phyloP scores from a whole-genome alignment of 2,329 filamentous ascomycete species.

The Phialemoniopsis sp. region DNA sequence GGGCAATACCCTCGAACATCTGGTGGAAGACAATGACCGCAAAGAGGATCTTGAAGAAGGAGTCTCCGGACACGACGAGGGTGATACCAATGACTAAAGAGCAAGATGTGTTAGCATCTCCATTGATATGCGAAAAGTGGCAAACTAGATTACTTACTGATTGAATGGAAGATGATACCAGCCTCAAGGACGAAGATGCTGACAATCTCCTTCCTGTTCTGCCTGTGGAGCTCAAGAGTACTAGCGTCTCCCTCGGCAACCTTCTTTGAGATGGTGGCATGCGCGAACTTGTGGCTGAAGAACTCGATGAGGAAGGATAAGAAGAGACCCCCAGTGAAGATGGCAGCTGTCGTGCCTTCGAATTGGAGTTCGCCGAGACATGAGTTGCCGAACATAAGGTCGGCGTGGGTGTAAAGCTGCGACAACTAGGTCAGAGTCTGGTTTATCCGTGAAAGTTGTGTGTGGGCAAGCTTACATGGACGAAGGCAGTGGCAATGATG shows the following conservation, averaged over 20 bases:
- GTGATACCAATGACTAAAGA: constrained; percentile 57
- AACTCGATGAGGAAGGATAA: constrained; percentile 71
- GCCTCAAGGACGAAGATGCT: constrained; percentile 67
- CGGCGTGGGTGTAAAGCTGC: constrained; percentile 70
- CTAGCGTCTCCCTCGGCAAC: constrained; percentile 7
- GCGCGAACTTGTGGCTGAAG: constrained; percentile 54
- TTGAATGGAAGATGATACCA: constrained; percentile 72
- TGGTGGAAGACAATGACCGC: constrained; percentile 74
- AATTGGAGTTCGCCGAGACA: constrained; percentile 65
- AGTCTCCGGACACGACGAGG: constrained; percentile 55
- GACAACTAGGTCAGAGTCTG: too few species aligned
- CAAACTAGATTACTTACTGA: constrained; percentile 53
- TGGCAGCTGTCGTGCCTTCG: constrained; percentile 64
- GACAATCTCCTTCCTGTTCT: constrained; percentile 39
- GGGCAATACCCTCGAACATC: constrained; percentile 72
- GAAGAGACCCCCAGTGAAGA: constrained; percentile 72
- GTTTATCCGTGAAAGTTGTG: too few species aligned
- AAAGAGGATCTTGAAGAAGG: constrained; percentile 53
- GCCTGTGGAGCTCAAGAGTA: constrained; percentile 1
- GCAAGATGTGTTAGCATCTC: not conserved
- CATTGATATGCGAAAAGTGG: too few species aligned
- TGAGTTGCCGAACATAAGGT: constrained; percentile 67
- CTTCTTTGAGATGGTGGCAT: constrained; percentile 19
- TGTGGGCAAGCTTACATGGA: too few species aligned
- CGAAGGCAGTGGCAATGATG: constrained; percentile 67